Base-by-base conservation (phyloP, 1,284 basidiomycete species). In the Schizopora paradoxa region DNA sequence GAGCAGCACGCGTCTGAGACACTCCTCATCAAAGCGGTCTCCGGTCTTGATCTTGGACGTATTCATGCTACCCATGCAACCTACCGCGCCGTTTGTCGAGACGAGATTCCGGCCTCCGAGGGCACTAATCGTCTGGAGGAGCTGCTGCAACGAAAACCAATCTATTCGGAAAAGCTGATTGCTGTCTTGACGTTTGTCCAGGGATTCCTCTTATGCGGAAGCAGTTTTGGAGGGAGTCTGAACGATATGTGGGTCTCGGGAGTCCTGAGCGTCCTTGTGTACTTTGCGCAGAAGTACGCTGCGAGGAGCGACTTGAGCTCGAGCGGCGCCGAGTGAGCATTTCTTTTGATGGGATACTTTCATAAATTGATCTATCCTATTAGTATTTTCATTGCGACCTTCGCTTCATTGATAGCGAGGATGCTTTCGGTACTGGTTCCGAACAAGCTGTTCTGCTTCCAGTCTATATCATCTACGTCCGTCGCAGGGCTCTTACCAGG, bases 271-370 rank as follows among this genome's bases (percentile, higher is more conserved):
- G 85, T 85, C 0, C 74, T 79, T 41, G 58, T 83, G 40, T 63
- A 91, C 36, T 74, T 76, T 39, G 72, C 76, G 55, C 71, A 92
- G 54, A 86, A 90, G 56, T 78, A 86, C 3, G 85, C 82, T 7
- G 69, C 76, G 21, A 86, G 83, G 59, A 87, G 82, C 57, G 72
- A 82, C 0, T 69, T 90, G 60, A 91, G 90, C 61, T 84, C 86
- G 25, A 90, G 89, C 57, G 87, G 93, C 36, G 92, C 92, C 53
- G 90, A 94, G 89, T 91, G 57, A 62, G 86, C 73, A 2, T 46
- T 28, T 47, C n/a, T 39, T 22, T 32, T 18, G 26, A 28, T 39
- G 43, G 45, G 39, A 22, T 43, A 40, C 21, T 47, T 50, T 21
- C 23, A 10, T 25, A 11, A 28, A 8, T 13, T 33, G 39, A 4